A percentile compares a stretch with the other conserved stretches of the same genome.
These are phyloP conservation scores for Phalaenopsis equestris DNA, from an alignment of 106 monocot species.

Conservation along the genomic window DNA sequence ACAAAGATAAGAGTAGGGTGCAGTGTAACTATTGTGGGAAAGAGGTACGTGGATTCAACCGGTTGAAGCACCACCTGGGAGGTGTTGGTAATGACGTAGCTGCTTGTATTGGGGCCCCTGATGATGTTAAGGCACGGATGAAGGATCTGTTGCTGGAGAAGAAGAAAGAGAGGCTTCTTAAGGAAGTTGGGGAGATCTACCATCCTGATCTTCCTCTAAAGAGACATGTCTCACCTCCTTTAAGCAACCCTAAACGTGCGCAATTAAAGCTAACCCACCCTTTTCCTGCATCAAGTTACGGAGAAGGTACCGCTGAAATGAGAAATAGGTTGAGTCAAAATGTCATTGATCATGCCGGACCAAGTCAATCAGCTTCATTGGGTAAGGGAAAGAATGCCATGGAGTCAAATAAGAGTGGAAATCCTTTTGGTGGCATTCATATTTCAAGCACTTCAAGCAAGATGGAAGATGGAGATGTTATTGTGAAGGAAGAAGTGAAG, in stretches of 20 bases:
- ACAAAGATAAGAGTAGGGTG: slow-evolving; percentile 34
- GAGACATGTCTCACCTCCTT: slow-evolving; percentile 18
- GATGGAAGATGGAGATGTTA: slow-evolving; percentile 14
- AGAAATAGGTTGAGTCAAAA: background rate
- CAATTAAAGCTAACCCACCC: background rate
- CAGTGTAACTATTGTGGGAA: slow-evolving; percentile 52
- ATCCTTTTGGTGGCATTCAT: background rate
- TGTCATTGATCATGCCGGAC: background rate
- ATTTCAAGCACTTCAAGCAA: slow-evolving; percentile 1
- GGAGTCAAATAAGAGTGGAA: background rate
- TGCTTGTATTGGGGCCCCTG: slow-evolving; percentile 28
- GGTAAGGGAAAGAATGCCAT: slow-evolving; percentile 6
- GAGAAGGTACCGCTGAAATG: background rate
- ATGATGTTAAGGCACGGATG: slow-evolving; percentile 25
- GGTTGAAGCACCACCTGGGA: slow-evolving; percentile 49
- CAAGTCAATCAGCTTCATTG: background rate
- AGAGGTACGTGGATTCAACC: slow-evolving; percentile 36
- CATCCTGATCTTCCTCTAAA: slow-evolving; percentile 42
- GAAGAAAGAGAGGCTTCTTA: slow-evolving; percentile 43
- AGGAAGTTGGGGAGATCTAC: slow-evolving; percentile 28
- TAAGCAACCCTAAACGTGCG: slow-evolving; percentile 4
- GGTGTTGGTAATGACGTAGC: slow-evolving; percentile 31
- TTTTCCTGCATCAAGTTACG: background rate
- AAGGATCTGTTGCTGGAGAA: slow-evolving; percentile 23
- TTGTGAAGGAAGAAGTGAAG: slow-evolving; percentile 30